phyloP scores from a whole-genome alignment of 202 grass and related monocot species.

The Carex arenaria region DNA sequence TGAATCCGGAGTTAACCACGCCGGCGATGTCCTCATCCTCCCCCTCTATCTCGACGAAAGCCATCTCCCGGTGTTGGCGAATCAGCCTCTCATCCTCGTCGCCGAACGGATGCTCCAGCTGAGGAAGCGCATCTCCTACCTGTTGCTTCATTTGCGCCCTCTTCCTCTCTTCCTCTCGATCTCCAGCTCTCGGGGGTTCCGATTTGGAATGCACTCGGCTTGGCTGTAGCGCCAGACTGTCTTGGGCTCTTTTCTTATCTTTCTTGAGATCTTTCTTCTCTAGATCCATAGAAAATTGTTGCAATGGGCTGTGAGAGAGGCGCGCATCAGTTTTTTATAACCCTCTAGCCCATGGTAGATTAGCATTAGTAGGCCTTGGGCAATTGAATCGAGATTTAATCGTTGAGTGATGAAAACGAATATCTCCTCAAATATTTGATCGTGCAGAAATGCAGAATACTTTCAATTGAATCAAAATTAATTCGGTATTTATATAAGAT shows the following conservation, averaged over 20 bases:
- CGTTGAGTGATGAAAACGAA: no score
- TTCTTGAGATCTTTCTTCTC: not conserved
- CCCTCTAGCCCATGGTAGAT: no score
- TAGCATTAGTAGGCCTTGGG: no score
- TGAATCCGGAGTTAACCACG: constrained; percentile 14
- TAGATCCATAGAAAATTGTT: not conserved
- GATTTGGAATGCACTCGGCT: not conserved
- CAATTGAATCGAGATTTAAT: no score
- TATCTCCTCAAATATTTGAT: no score
- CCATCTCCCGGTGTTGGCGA: constrained; percentile 24
- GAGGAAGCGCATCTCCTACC: not conserved
- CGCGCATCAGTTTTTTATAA: no score
- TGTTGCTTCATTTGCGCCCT: not conserved
- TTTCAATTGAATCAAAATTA: no score
- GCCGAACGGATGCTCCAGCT: not conserved
- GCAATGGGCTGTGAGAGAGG: not conserved
- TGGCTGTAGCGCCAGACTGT: not conserved
- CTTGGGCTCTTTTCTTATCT: not conserved
- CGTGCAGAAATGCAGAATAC: no score
- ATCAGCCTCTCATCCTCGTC: constrained; percentile 8
- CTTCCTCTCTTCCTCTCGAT: not conserved
- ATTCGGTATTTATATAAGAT: no score
- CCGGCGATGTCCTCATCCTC: constrained; percentile 31
- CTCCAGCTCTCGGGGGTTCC: not conserved
- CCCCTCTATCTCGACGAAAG: constrained; percentile 42